Conservation (phyloP, 331 rosid genomes). For the Rhamnella rubrinervis region DNA sequence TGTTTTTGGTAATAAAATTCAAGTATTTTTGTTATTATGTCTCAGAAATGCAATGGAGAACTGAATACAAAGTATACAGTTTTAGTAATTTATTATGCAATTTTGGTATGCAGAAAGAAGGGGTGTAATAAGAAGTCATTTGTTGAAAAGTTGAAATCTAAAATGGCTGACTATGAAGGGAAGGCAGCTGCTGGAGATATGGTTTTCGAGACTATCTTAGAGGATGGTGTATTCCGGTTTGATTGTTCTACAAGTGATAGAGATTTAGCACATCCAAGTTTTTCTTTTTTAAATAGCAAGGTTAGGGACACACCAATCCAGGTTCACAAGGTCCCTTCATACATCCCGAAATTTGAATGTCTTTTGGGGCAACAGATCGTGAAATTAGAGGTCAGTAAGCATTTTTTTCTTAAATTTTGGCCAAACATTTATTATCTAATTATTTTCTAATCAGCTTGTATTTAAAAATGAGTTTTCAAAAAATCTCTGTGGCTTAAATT, state of each 20-base stretch:
- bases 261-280: slow-evolving; percentile 66
- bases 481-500: slow-evolving; percentile 8
- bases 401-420: slow-evolving; percentile 3
- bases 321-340: slow-evolving; percentile 49
- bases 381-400: slow-evolving; percentile 65
- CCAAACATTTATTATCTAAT: background rate
- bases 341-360: slow-evolving; percentile 57
- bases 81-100: background rate
- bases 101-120: slow-evolving; percentile 39
- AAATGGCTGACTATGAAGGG: slow-evolving; percentile 53
- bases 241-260: slow-evolving; percentile 73
- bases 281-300: slow-evolving; percentile 57
- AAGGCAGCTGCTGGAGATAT: slow-evolving; percentile 46
- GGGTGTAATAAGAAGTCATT: slow-evolving; percentile 28
- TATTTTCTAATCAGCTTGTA: background rate
- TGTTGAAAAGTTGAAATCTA: slow-evolving; percentile 27
- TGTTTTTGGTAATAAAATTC: too few species aligned
- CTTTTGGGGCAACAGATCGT: slow-evolving; percentile 61
- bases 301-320: slow-evolving; percentile 57
- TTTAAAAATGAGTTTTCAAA: background rate
- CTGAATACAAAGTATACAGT: too few species aligned
- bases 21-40: too few species aligned
- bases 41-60: too few species aligned
- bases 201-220: slow-evolving; percentile 72
- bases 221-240: slow-evolving; percentile 78